A percentile compares a stretch with the other conserved stretches of the same genome.
phyloP scores from a whole-genome alignment of 495 filamentous ascomycete genomes.

The Geopyxis carbonaria region DNA sequence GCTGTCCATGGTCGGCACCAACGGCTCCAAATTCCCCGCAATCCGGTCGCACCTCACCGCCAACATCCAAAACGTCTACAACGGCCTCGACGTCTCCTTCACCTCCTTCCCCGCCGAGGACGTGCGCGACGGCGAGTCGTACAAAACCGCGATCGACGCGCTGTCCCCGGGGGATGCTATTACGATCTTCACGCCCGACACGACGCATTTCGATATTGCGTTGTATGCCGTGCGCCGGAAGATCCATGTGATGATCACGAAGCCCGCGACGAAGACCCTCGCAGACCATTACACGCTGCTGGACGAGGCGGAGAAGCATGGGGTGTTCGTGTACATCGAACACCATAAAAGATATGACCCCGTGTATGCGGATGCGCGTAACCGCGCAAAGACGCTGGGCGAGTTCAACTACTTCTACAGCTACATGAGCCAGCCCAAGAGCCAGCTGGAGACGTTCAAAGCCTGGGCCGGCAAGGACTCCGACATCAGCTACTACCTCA shows the following conservation, averaged over 20 bases:
- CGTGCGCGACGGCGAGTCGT: constrained; percentile 56
- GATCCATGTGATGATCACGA: constrained; percentile 85
- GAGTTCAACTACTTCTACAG: constrained; percentile 97
- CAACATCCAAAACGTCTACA: constrained; percentile 79
- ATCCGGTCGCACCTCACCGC: constrained; percentile 77
- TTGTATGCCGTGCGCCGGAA: constrained; percentile 75
- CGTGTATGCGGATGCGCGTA: constrained; percentile 71
- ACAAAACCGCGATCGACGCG: constrained; percentile 78
- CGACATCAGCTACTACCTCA: constrained; percentile 89
- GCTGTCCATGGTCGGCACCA: constrained; percentile 77
- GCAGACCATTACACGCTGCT: constrained; percentile 60
- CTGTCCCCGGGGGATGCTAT: constrained; percentile 71
- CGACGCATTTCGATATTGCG: constrained; percentile 87
- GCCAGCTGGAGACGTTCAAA: constrained; percentile 86
- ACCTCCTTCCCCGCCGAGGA: constrained; percentile 61
- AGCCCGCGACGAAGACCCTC: constrained; percentile 78
- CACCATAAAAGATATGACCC: constrained; percentile 95
- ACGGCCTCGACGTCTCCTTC: constrained; percentile 69
- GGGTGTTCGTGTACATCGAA: constrained; percentile 84
- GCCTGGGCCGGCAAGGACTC: constrained; percentile 84
- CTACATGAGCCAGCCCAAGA: constrained; percentile 93
- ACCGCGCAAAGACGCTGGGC: constrained; percentile 54
- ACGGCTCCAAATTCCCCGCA: constrained; percentile 73
- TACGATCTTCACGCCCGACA: constrained; percentile 92
- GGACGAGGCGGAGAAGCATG: constrained; percentile 50